Base-by-base conservation (phyloP, 2,329 filamentous ascomycete species). In the Penicillium sclerotigenum region DNA sequence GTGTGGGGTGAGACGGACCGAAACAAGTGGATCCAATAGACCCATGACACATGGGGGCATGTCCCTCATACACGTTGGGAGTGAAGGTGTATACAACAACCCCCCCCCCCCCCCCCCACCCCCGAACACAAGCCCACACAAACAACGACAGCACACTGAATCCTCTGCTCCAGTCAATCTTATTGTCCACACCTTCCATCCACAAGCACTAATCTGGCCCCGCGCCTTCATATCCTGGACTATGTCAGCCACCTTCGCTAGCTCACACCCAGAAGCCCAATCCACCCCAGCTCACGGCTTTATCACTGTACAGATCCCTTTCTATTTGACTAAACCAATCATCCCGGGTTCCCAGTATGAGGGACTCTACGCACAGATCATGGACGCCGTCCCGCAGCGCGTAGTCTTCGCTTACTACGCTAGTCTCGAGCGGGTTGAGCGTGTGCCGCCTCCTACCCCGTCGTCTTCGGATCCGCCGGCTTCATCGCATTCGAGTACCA, bases 171-270 rank as follows among this genome's bases (percentile, higher is more conserved):
- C 42, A 74, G 72, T 73, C 8, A 72, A 68, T 34, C 36, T 72
- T 18, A 72, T 74, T 57, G 72, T 68, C 8, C 72, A 74, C 55
- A 70, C 69, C 10, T 73, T 74, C 61, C 64, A 69, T 22, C 72
- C 72, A 5, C 56, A 52, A 7, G 53, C 54, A 10, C 54, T 74
- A 11, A 71, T 74, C 18, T 59, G 67, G 5, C 70, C 71, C 2
- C 70, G 72, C 26, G 65, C 63, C 8, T 74, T 74, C 56, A 64
- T 72, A 37, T 66, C 63, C 10, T 62, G 73, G 1, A 63, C 69
- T 26, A 67, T 74, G 43, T 72, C 68, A 47, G 67, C 72, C 14
- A 55, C 62, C 22, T 59, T 59, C 47, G 63, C 61, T 18, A 68
- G 66, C 38, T 42, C 66, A 24, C n/a, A 10, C 13, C 18, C 45